A percentile compares a stretch with the other conserved stretches of the same genome.
Evolutionary conservation across 23 red algal genomes (phyloP).

Genomic region (Cyanidiococcus yangmingshanensis): DNA sequence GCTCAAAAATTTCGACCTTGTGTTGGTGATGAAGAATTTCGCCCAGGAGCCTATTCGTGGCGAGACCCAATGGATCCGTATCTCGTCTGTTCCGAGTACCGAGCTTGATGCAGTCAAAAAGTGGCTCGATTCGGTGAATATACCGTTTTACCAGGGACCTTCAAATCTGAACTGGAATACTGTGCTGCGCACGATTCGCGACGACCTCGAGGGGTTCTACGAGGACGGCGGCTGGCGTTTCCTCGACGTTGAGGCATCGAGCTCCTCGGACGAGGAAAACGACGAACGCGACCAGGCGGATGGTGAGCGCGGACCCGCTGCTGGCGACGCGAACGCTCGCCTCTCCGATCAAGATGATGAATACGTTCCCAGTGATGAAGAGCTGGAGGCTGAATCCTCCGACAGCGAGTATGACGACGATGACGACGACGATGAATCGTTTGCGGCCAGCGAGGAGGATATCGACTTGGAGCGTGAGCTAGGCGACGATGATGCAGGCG

Average conservation of each 20-base stretch:
- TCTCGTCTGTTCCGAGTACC: constrained; percentile 68
- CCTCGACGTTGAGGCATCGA: constrained; percentile 52
- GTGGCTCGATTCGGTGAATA: constrained; percentile 84
- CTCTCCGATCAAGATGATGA: constrained; percentile 30
- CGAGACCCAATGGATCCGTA: constrained; percentile 54
- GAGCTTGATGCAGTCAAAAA: constrained; percentile 63
- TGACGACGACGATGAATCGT: constrained; percentile 50
- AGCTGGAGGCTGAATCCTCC: constrained; percentile 33
- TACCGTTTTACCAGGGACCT: constrained; percentile 87
- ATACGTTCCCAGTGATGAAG: constrained; percentile 42
- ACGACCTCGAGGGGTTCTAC: constrained; percentile 74
- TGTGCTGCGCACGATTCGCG: constrained; percentile 71
- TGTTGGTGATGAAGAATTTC: constrained; percentile 94
- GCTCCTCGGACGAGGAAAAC: constrained; percentile 38
- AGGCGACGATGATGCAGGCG: constrained; percentile 64
- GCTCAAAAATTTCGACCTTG: constrained; percentile 90
- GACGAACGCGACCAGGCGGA: not conserved
- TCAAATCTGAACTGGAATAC: constrained; percentile 80
- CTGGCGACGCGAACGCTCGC: not conserved
- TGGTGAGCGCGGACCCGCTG: not conserved
- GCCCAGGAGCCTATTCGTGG: constrained; percentile 40
- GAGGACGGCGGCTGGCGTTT: constrained; percentile 89
- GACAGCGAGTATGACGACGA: constrained; percentile 51
- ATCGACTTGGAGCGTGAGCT: constrained; percentile 36
- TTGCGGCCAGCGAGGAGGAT: constrained; percentile 37